Conservation (phyloP, 305 asterid species). For the Fraxinus velutina region DNA sequence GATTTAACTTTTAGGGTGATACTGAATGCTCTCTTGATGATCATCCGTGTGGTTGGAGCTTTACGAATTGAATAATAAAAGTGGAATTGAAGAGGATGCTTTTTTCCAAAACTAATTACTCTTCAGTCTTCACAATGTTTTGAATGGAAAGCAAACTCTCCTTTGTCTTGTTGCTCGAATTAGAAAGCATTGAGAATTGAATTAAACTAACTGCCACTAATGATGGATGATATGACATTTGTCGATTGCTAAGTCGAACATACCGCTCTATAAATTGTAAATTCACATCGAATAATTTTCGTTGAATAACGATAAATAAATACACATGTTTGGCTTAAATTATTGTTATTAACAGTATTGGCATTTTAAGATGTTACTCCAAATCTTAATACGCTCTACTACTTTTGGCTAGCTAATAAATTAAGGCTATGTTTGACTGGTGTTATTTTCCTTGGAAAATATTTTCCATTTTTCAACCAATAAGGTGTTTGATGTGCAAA, state of each 20-base stretch:
- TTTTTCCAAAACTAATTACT: background rate
- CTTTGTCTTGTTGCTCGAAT: background rate
- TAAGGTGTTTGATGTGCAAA: too few species aligned
- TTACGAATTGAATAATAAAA: background rate
- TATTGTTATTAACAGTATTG: too few species aligned
- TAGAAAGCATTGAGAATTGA: background rate
- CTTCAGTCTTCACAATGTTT: background rate
- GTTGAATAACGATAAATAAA: background rate
- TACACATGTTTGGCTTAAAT: too few species aligned
- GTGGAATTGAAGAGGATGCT: background rate
- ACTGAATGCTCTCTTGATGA: background rate
- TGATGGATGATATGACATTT: background rate
- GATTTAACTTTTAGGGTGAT: background rate
- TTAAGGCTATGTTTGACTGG: too few species aligned
- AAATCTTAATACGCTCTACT: too few species aligned
- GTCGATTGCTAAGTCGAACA: background rate
- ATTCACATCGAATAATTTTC: background rate
- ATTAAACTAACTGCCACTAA: background rate
- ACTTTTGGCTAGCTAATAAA: too few species aligned
- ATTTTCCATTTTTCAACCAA: too few species aligned
- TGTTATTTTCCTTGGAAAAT: too few species aligned
- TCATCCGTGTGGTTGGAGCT: background rate
- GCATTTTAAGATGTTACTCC: too few species aligned
- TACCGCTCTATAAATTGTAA: too few species aligned
- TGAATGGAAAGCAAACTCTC: background rate